Conservation (phyloP, 164 flowering plant species). For the Buxus sempervirens region DNA sequence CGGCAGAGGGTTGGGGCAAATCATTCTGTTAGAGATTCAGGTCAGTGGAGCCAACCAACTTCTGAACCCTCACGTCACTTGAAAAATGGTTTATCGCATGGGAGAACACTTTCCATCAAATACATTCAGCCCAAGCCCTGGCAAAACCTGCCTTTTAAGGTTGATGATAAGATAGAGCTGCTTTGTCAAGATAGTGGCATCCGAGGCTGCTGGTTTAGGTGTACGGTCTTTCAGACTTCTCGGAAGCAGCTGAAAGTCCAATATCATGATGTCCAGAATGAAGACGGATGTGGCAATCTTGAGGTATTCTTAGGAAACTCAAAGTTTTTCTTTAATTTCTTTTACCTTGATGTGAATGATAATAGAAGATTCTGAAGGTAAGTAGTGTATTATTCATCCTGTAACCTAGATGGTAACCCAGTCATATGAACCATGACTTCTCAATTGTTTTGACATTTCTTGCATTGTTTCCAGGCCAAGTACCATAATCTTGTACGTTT, state of each 20-base stretch:
- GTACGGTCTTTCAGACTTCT: conserved; percentile 54
- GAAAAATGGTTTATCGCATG: conserved; percentile 29
- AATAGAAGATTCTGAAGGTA: neutral
- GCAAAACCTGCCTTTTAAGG: conserved; percentile 30
- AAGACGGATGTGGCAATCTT: conserved; percentile 64
- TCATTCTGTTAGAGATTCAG: conserved; percentile 21
- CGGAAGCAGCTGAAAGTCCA: conserved; percentile 60
- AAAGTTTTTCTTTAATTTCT: neutral
- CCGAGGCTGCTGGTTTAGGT: conserved; percentile 92
- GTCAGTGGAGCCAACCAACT: conserved; percentile 12
- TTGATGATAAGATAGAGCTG: conserved; percentile 67
- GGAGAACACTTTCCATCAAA: conserved; percentile 33
- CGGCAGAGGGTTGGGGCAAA: conserved; percentile 26
- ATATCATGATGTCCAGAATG: conserved; percentile 72
- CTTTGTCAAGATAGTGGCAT: conserved; percentile 91
- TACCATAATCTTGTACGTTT: neutral
- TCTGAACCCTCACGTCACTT: conserved; percentile 24
- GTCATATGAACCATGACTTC: too few relatives aligned
- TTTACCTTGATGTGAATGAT: neutral
- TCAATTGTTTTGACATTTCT: neutral
- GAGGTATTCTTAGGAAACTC: conserved; percentile 54
- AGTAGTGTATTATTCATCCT: neutral
- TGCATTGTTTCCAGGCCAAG: neutral
- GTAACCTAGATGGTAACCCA: neutral
- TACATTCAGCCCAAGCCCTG: conserved; percentile 22